phyloP scores from a whole-genome alignment of 352 stramenopile species.

The Phytophthora citricola region DNA sequence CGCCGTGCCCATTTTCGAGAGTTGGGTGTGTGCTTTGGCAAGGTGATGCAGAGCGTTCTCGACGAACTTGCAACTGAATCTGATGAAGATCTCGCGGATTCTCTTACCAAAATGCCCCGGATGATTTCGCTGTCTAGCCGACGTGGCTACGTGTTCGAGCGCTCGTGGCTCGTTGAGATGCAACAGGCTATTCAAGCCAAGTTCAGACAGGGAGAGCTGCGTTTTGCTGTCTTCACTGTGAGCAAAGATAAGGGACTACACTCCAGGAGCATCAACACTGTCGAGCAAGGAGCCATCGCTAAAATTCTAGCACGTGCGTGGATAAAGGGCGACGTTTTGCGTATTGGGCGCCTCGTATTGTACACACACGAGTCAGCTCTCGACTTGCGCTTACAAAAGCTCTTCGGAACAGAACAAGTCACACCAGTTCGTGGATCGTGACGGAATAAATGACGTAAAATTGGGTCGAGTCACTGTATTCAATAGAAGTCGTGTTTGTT shows the following conservation, averaged over 20 bases:
- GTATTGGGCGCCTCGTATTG: constrained; percentile 42
- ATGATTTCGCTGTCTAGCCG: constrained; percentile 45
- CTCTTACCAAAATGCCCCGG: constrained; percentile 13
- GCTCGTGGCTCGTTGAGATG: constrained; percentile 38
- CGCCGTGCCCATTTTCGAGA: constrained; percentile 26
- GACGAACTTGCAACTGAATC: constrained; percentile 14
- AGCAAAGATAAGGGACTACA: constrained; percentile 34
- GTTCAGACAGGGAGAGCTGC: constrained; percentile 27
- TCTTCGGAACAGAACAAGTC: constrained; percentile 9
- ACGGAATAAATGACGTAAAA: constrained; percentile 14
- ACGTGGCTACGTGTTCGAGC: constrained; percentile 50
- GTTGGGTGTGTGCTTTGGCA: constrained; percentile 49
- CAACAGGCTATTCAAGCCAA: constrained; percentile 21
- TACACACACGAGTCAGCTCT: constrained; percentile 37
- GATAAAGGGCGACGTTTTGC: constrained; percentile 46
- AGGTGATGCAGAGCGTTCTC: constrained; percentile 45
- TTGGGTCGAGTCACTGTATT: constrained; percentile 20
- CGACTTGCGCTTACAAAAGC: constrained; percentile 16
- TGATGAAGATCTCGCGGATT: neutral
- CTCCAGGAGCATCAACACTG: constrained; percentile 13
- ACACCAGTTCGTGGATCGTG: constrained; percentile 33
- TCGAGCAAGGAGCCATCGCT: constrained; percentile 39
- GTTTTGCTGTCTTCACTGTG: constrained; percentile 46
- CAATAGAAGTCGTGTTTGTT: constrained; percentile 79
- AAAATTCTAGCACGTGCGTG: constrained; percentile 33